Evolutionary conservation across 2,329 filamentous ascomycete genomes (phyloP), one percentile per base, ranked within the genome.

Genomic region (Drechslera avenae): DNA sequence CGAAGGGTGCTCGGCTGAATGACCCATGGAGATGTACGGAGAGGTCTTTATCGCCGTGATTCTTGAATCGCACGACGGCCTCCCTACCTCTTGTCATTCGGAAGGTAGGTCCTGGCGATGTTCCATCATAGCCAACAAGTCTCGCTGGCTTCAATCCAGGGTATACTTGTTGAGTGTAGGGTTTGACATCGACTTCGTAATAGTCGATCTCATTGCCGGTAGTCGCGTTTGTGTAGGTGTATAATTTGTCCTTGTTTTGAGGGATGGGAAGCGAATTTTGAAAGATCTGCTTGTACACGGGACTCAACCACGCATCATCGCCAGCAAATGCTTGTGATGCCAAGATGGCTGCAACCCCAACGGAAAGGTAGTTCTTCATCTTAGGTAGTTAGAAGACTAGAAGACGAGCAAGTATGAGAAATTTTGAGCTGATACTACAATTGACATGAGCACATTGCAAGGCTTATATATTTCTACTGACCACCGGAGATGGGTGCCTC

Each of bases 11-110:
- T 40, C 76, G 69, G 37, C 62, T 66, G 36, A 77, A 80, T 2
- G 79, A 83, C 2, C 82, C 82, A 58, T 84, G 82, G 19, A 84
- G 74, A 68, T 84, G 82, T 14, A 83, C 77, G 2, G 79, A 78
- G 35, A 76, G 77, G n/a, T 76, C 73, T 7, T 69, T 66, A 9
- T 69, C 64, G 3, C 74, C 77, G n/a, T 79, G 76, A 66, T 85
- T 85, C 57, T 81, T 73, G 57, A 83, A 79, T 17, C 82, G 76
- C 6, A 85, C 79, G 5, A 85, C 76, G 4, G 76, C 76, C 67
- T 85, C 80, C 5, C 75, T 75, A 2, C 79, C 81, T 45, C 71
- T 73, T 6, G 75, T 68, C 46, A 83, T 74, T 16, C 76, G 67
- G 57, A 83, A 79, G 1, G 80, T 83, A 8, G 82, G 81, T 0